These are phyloP conservation scores for Murraya paniculata DNA, from an alignment of 345 rosid genomes.

Conservation along the genomic window DNA sequence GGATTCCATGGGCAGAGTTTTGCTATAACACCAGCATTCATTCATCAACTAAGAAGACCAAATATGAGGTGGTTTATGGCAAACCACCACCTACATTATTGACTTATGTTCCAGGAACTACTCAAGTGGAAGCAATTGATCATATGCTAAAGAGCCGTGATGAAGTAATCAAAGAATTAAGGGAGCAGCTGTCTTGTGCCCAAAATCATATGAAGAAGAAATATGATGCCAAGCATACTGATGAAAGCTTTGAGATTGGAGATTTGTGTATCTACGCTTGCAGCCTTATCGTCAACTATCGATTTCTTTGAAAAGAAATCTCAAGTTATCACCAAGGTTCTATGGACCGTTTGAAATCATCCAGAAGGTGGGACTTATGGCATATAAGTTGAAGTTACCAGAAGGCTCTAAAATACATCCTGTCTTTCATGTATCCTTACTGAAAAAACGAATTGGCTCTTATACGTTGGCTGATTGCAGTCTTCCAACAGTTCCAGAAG, in stretches of 20 bases:
- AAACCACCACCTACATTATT: neutral
- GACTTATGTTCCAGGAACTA: neutral
- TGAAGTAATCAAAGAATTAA: slow-evolving; percentile 21
- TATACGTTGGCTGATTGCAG: neutral
- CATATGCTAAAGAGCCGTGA: slow-evolving; percentile 31
- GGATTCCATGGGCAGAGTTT: neutral
- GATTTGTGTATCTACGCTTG: neutral
- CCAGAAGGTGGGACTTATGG: neutral
- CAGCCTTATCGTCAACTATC: neutral
- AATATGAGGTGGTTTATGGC: neutral
- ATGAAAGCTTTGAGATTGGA: neutral
- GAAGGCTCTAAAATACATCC: neutral
- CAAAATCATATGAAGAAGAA: neutral
- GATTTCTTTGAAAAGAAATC: neutral
- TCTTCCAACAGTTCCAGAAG: neutral
- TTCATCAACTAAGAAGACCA: neutral
- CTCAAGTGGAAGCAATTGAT: neutral
- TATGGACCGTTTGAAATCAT: neutral
- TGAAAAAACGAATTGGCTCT: neutral
- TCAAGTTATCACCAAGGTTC: neutral
- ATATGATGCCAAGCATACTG: neutral
- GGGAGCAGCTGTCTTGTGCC: neutral
- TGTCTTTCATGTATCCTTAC: neutral
- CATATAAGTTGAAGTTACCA: neutral
- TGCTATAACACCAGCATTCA: slow-evolving; percentile 4